A percentile compares a stretch with the other conserved stretches of the same genome.
These are phyloP conservation scores for Cystobasidium ongulense DNA, from an alignment of 768 basidiomycete genomes.

Conservation along the genomic window DNA sequence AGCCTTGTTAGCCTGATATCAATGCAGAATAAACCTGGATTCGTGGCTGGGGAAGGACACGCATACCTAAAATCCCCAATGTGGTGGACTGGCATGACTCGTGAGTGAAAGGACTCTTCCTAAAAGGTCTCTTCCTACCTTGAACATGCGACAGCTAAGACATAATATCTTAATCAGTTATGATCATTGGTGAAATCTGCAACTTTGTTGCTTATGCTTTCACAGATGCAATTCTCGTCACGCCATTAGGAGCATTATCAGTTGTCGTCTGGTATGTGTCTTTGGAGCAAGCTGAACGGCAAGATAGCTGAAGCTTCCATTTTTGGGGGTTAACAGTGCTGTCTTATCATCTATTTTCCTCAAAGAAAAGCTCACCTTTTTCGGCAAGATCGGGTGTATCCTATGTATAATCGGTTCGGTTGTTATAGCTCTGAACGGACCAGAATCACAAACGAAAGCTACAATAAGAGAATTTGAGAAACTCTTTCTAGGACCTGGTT, in stretches of 20 bases:
- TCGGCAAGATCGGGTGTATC: conserved; percentile 90
- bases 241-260: conserved; percentile 88
- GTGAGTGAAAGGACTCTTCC: conserved; percentile 48
- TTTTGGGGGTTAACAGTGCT: conserved; percentile 53
- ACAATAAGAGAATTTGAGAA: conserved; percentile 66
- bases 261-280: conserved; percentile 69
- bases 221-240: conserved; percentile 63
- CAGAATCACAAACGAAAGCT: conserved; percentile 43
- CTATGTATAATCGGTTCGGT: conserved; percentile 83
- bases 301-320: not conserved
- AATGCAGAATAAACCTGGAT: conserved; percentile 41
- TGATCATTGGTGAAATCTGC: conserved; percentile 64
- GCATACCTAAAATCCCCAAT: conserved; percentile 76
- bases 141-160: not conserved
- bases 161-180: conserved; percentile 53
- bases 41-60: conserved; percentile 69
- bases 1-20: conserved; percentile 31
- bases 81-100: conserved; percentile 92
- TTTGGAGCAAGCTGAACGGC: not conserved
- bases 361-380: conserved; percentile 83
- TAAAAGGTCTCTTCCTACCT: too few relatives aligned
- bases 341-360: conserved; percentile 88
- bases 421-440: conserved; percentile 78
- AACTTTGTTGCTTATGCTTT: conserved; percentile 43
- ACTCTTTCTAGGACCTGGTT: conserved; percentile 74